Evolutionary conservation across 108 stramenopile genomes (phyloP), one percentile per base, ranked within the genome.

Genomic region (Pelagomonas calceolata): DNA sequence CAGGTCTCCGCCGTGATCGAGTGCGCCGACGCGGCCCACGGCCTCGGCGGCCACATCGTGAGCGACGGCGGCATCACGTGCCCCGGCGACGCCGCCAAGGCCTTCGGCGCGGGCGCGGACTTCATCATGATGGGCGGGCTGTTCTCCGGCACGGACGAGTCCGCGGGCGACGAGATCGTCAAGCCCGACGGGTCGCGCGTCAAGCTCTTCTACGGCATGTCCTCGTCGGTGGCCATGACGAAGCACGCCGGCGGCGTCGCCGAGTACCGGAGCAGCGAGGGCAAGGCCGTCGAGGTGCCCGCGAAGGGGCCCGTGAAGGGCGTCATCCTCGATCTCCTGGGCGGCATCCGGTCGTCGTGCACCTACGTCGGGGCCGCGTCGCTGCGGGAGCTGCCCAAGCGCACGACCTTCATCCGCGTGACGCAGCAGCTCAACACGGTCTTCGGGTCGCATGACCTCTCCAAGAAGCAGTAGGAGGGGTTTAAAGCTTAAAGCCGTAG

Each of bases 51-150:
- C 51, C 78, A 72, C 73, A 66, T 82, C 44, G 68, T 82, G 32
- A n/a, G 51, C 69, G 83, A 84, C 69, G 83, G 83, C 30, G 83
- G 83, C 31, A 78, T 80, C 65, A 75, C 80, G 33, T 75, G 74
- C 70, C 80, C 83, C 39, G 83, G 83, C 32, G 83, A 84, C 71
- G 71, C 81, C 5, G 70, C 84, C 63, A 81, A 81, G 74, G 81
- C 84, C 12, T 73, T 82, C 34, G 84, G 84, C 9, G 84, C 63
- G 18, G 84, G 84, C 5, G 80, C 81, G 15, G 81, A 82, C 65
- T 82, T 85, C 67, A 81, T 85, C 51, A 85, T 85, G 84, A 45
- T 76, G 26, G 84, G 84, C 3, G 84, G 84, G 16, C 75, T 85
- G 76, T 78, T 85, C 71, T 74, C 79, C 4, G 80, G 81, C 64